Evolutionary conservation across 2,329 filamentous ascomycete species (phyloP), one percentile per base, ranked within the genome.

Genomic region (Verticillium alfalfae): DNA sequence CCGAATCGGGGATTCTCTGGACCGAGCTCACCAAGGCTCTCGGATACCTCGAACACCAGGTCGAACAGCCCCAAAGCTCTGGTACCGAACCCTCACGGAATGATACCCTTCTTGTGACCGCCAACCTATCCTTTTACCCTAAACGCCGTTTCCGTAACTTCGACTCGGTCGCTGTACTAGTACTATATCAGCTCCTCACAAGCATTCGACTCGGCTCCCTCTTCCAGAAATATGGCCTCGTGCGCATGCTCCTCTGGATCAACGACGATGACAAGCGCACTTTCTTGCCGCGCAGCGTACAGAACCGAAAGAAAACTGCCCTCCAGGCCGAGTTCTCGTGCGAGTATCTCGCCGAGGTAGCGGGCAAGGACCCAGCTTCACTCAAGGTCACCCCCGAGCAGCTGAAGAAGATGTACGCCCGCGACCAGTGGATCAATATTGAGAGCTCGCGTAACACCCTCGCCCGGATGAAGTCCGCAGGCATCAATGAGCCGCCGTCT

Each of bases 181-280:
- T 90, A 1, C 70, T 88, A 1, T 82, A 85, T 69, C 86, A 90
- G 69, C 82, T 91, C 62, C 78, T 88, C 67, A 77, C 75, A 54
- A 80, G 83, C 58, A 84, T 90, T 60, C 81, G 85, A 64, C 76
- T 79, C 2, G 80, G 85, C 58, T 74, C 79, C 0, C 78, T 89
- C 0, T 85, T 96, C 67, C 89, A 97, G 67, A 79, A 80, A 34
- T 93, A 92, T 70, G 94, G 94, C 3, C 83, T 88, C 18, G 88
- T 96, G 3, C 87, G 93, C 57, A 88, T 94, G 79, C 81, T 98
- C 1, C 71, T 93, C 45, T 93, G 93, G 88, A 69, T 88, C 3
- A 81, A 84, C 1, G 79, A 88, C 54, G 78, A 83, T 0, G 88
- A 92, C 61, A 86, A 86, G 65, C 68, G 74, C 7, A 64, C 72